These are phyloP conservation scores for Aureobasidium sp. DNA, from an alignment of 2,329 filamentous ascomycete genomes.

Conservation along the genomic window DNA sequence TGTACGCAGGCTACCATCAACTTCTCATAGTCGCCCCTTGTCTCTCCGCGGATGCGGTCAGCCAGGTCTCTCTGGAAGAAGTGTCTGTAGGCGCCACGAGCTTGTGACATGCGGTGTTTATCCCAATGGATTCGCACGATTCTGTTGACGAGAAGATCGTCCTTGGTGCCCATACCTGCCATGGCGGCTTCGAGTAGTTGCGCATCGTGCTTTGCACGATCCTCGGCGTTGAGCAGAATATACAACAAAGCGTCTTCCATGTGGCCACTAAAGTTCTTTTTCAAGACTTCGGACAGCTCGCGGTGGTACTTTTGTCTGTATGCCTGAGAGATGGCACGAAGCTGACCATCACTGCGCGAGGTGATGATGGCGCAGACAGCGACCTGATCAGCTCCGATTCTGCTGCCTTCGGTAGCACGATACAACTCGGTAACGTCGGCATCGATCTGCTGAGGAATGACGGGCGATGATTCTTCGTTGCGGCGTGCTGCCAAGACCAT, in stretches of 20 bases:
- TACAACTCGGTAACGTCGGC: conserved; percentile 71
- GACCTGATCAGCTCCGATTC: conserved; percentile 65
- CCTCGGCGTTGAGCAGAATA: conserved; percentile 68
- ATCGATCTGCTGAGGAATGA: conserved; percentile 67
- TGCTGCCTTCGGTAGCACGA: conserved; percentile 64
- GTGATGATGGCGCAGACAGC: conserved; percentile 73
- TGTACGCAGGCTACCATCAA: conserved; percentile 57
- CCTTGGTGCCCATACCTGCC: conserved; percentile 81
- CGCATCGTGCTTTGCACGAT: conserved; percentile 81
- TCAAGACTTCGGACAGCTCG: conserved; percentile 65
- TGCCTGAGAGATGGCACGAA: conserved; percentile 69
- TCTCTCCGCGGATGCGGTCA: conserved; percentile 70
- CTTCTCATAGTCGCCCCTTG: conserved; percentile 72
- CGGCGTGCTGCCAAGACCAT: conserved; percentile 70
- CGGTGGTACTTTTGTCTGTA: conserved; percentile 69
- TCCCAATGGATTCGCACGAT: conserved; percentile 83
- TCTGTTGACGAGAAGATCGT: conserved; percentile 68
- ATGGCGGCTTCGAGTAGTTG: conserved; percentile 77
- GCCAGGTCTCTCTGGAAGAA: conserved; percentile 62
- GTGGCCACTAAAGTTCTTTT: conserved; percentile 80
- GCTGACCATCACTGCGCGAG: conserved; percentile 69
- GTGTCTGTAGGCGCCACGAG: conserved; percentile 70
- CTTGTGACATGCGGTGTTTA: conserved; percentile 61
- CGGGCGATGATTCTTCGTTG: conserved; percentile 68
- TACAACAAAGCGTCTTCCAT: conserved; percentile 79